Percentiles rank a stretch among this genome's conserved stretches.
Conservation (phyloP, 2,329 filamentous ascomycete species). For the Clonostachys rhizophaga region DNA sequence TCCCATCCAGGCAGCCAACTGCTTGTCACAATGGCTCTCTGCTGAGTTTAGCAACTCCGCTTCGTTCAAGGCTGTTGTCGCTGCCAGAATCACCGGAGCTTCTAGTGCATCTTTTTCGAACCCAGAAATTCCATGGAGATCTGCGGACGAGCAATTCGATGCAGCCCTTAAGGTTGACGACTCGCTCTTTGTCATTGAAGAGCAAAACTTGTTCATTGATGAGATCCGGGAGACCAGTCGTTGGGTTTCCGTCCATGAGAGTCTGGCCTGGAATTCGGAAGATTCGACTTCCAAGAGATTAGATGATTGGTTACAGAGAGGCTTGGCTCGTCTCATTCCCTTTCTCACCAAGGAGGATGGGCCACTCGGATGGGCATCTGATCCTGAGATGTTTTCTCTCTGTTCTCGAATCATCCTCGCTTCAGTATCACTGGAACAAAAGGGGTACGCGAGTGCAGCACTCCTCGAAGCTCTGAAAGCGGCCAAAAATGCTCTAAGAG, state of each 20-base stretch:
- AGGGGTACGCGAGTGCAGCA: slow-evolving; percentile 3
- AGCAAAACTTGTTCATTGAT: slow-evolving; percentile 92
- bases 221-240: slow-evolving; percentile 66
- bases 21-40: slow-evolving; percentile 37
- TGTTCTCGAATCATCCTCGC: slow-evolving; percentile 41
- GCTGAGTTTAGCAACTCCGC: slow-evolving; percentile 21
- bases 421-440: slow-evolving; percentile 23
- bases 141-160: slow-evolving; percentile 32
- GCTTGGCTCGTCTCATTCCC: slow-evolving; percentile 35
- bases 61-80: slow-evolving; percentile 33
- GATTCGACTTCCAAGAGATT: slow-evolving; percentile 18
- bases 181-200: slow-evolving; percentile 79
- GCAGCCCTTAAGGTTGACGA: slow-evolving; percentile 51
- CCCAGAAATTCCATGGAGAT: slow-evolving; percentile 6
- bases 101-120: slow-evolving; percentile 4
- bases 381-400: slow-evolving; percentile 61
- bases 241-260: slow-evolving; percentile 56
- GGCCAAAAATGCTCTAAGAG: neutral
- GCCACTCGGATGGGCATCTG: slow-evolving; percentile 68
- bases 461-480: slow-evolving; percentile 7
- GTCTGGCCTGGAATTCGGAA: slow-evolving; percentile 10
- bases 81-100: slow-evolving; percentile 31
- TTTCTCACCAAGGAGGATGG: slow-evolving; percentile 41
- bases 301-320: slow-evolving; percentile 43
- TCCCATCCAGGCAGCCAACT: slow-evolving; percentile 39